These are phyloP conservation scores for Glomus cerebriforme DNA, from an alignment of 192 early-diverging fungal species.

Conservation along the genomic window DNA sequence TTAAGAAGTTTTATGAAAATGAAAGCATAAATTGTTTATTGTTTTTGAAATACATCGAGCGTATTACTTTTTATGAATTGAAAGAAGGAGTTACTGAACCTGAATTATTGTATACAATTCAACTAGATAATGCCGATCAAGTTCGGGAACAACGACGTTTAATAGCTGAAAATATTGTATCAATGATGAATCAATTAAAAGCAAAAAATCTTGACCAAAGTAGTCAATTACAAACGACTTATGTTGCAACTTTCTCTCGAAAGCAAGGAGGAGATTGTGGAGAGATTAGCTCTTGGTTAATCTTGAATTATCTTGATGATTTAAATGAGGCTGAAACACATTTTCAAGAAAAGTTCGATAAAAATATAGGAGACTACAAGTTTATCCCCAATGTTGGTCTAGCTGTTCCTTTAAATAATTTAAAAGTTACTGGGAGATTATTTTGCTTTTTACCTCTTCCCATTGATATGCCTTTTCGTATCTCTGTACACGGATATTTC, in stretches of 20 bases:
- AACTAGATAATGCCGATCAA: constrained; percentile 34
- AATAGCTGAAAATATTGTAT: constrained; percentile 1
- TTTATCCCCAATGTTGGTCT: constrained; percentile 45
- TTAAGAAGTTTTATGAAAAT: constrained; percentile 28
- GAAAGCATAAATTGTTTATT: constrained; percentile 39
- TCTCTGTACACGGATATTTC: constrained; percentile 46
- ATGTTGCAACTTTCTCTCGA: neutral
- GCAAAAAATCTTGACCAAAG: neutral
- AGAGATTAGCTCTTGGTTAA: constrained; percentile 22
- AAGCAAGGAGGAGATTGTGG: neutral
- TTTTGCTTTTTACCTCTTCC: constrained; percentile 46
- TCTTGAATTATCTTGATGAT: constrained; percentile 35
- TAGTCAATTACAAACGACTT: neutral
- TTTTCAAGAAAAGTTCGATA: constrained; percentile 18
- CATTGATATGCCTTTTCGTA: constrained; percentile 35
- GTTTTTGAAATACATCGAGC: constrained; percentile 40
- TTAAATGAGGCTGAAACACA: neutral
- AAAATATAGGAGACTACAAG: neutral
- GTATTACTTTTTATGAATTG: constrained; percentile 39
- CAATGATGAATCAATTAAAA: constrained; percentile 13
- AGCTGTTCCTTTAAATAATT: constrained; percentile 30
- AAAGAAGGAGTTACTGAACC: constrained; percentile 3
- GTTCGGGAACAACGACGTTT: constrained; percentile 22
- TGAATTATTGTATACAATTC: constrained; percentile 30
- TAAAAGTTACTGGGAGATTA: constrained; percentile 23